Conservation (phyloP, 192 early-diverging fungal species). For the Linnemannia exigua region DNA sequence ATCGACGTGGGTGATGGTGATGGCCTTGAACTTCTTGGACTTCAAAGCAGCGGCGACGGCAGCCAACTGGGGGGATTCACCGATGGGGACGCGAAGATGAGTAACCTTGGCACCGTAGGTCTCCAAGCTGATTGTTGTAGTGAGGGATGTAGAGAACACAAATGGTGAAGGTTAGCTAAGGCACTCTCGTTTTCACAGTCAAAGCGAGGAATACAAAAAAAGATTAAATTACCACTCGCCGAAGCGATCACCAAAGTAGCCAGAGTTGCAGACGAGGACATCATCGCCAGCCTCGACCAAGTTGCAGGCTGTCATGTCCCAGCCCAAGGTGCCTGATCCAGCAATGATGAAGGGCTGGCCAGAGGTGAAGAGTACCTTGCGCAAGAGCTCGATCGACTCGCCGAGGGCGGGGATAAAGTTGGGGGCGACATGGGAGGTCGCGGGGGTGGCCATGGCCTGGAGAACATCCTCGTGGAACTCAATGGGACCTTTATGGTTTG, state of each 20-base stretch:
- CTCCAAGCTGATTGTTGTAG: constrained; percentile 65
- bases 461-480: constrained; percentile 92
- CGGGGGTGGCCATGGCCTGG: constrained; percentile 84
- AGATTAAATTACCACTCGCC: constrained; percentile 80
- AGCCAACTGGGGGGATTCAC: constrained; percentile 73
- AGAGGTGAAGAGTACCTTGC: constrained; percentile 81
- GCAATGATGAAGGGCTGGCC: constrained; percentile 94
- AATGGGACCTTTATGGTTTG: constrained; percentile 78
- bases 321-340: constrained; percentile 93
- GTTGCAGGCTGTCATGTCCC: constrained; percentile 95
- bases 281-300: constrained; percentile 89
- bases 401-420: constrained; percentile 89
- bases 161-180: neutral
- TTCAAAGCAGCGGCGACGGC: constrained; percentile 74
- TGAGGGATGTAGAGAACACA: neutral
- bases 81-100: constrained; percentile 75
- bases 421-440: constrained; percentile 93
- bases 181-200: neutral
- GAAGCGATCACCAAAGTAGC: constrained; percentile 96
- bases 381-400: constrained; percentile 81
- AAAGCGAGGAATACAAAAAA: neutral
- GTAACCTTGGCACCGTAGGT: constrained; percentile 91
- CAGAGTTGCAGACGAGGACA: constrained; percentile 89
- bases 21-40: constrained; percentile 79
- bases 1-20: constrained; percentile 95